phyloP scores from a whole-genome alignment of 495 filamentous ascomycete genomes.

The Aspergillus sparsus region DNA sequence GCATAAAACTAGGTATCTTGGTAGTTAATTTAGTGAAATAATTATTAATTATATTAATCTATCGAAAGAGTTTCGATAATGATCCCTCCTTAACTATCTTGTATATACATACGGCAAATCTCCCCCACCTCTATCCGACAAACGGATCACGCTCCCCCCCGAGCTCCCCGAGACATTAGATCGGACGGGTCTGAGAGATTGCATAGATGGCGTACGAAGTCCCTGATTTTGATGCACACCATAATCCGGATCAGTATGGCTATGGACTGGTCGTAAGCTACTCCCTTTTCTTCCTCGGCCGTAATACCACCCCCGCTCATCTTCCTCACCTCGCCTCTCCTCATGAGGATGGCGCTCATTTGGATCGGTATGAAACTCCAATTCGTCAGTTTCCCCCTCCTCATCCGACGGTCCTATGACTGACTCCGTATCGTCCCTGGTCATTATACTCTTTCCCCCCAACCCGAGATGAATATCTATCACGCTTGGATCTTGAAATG shows the following conservation, averaged over 20 bases:
- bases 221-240: constrained; percentile 29
- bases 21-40: too few species aligned
- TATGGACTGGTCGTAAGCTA: constrained; percentile 31
- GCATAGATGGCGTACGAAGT: constrained; percentile 38
- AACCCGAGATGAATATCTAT: constrained; percentile 29
- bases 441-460: constrained; percentile 33
- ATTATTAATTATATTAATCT: too few species aligned
- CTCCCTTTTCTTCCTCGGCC: constrained; percentile 28
- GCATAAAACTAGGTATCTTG: too few species aligned
- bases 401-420: constrained; percentile 47
- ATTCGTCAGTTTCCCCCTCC: constrained; percentile 49
- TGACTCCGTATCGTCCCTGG: constrained; percentile 40
- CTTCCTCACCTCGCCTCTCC: constrained; percentile 19
- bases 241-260: too few species aligned
- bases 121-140: constrained; percentile 25
- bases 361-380: constrained; percentile 22
- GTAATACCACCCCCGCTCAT: constrained; percentile 12
- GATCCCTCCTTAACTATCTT: too few species aligned
- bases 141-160: constrained; percentile 18
- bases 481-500: constrained; percentile 53
- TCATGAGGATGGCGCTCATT: constrained; percentile 20
- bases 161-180: constrained; percentile 38
- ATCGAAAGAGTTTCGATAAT: too few species aligned
- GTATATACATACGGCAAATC: constrained; percentile 46
- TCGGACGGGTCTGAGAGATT: constrained; percentile 37